A percentile compares a stretch with the other conserved stretches of the same genome.
These are phyloP conservation scores for Fusarium virguliforme DNA, from an alignment of 2,329 filamentous ascomycete species.

Conservation along the genomic window DNA sequence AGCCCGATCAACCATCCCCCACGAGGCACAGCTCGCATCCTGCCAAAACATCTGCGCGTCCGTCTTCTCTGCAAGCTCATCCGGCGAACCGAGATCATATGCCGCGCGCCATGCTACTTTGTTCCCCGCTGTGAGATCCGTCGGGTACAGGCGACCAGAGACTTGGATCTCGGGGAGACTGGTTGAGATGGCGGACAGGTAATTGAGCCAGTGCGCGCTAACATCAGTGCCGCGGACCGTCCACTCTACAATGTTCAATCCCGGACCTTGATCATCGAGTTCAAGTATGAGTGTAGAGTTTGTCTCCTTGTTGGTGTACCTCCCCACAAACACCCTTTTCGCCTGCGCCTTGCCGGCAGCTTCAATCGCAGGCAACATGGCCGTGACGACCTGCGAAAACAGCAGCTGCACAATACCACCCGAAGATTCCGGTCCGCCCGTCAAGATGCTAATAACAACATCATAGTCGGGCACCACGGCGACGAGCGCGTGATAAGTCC, in stretches of 20 bases:
- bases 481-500: slow-evolving; percentile 19
- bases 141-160: slow-evolving; percentile 4
- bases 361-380: slow-evolving; percentile 12
- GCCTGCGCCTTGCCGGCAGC: slow-evolving; percentile 20
- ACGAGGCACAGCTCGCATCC: slow-evolving; percentile 21
- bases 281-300: neutral
- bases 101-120: slow-evolving; percentile 19
- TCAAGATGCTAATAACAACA: slow-evolving; percentile 13
- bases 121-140: accelerated
- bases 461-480: slow-evolving; percentile 27
- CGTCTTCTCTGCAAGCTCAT: slow-evolving; percentile 13
- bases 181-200: neutral
- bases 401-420: slow-evolving; percentile 6
- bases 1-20: slow-evolving; percentile 6
- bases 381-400: slow-evolving; percentile 19
- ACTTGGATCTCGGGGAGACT: neutral
- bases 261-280: neutral
- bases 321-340: neutral
- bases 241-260: neutral
- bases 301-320: slow-evolving; percentile 2
- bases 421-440: neutral
- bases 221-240: slow-evolving; percentile 24
- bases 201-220: slow-evolving; percentile 9
- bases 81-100: neutral
- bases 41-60: slow-evolving; percentile 16